Percentiles rank a stretch among this genome's conserved stretches.
Conservation (phyloP, 208 protist genomes). For the Trypanosoma platydactyli region DNA sequence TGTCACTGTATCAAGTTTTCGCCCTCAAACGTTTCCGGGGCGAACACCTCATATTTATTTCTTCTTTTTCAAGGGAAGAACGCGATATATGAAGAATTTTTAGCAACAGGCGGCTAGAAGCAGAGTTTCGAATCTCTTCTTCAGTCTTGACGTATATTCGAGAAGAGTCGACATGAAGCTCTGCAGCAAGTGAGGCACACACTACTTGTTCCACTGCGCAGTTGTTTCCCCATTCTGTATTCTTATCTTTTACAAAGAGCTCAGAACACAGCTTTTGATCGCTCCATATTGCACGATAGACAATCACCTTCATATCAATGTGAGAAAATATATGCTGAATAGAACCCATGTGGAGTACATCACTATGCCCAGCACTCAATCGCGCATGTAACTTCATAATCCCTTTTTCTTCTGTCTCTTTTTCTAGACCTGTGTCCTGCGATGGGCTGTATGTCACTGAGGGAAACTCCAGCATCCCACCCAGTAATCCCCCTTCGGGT, state of each 20-base stretch:
- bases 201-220: constrained; percentile 17
- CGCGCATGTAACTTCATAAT: constrained; percentile 5
- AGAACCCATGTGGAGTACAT: constrained; percentile 23
- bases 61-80: background rate
- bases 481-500: constrained; percentile 58
- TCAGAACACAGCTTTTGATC: background rate
- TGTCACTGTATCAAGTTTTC: background rate
- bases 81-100: constrained; percentile 48
- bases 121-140: constrained; percentile 34
- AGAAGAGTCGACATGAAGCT: constrained; percentile 16
- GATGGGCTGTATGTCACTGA: constrained; percentile 34
- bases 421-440: background rate
- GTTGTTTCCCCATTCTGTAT: background rate
- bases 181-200: constrained; percentile 22
- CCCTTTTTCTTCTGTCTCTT: background rate
- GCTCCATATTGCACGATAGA: constrained; percentile 56
- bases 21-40: constrained; percentile 14
- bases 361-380: constrained; percentile 11
- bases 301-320: constrained; percentile 73
- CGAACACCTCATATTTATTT: background rate
- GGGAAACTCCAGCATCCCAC: constrained; percentile 85
- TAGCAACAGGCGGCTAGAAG: constrained; percentile 61
- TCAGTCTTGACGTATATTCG: constrained; percentile 60
- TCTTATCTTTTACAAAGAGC: background rate
- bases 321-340: constrained; percentile 85